Conservation (phyloP, 2,329 filamentous ascomycete genomes). For the Aureobasidium sp. region DNA sequence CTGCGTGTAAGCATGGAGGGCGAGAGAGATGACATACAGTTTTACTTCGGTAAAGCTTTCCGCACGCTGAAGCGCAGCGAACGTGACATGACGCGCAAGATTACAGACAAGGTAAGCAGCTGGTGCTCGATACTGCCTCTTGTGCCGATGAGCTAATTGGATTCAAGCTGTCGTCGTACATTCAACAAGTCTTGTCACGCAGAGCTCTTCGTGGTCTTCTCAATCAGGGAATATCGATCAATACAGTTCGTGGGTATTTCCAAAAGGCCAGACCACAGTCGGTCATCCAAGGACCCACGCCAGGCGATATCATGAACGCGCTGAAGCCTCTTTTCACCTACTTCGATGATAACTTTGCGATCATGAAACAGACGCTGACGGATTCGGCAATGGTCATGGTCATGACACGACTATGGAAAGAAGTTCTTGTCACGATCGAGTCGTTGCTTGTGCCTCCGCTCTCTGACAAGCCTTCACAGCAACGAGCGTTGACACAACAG, state of each 20-base stretch:
- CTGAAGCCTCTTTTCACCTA: slow-evolving; percentile 83
- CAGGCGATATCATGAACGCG: slow-evolving; percentile 70
- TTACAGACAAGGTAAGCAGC: slow-evolving; percentile 81
- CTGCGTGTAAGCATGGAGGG: slow-evolving; percentile 97
- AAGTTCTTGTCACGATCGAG: slow-evolving; percentile 88
- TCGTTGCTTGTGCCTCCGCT: slow-evolving; percentile 83
- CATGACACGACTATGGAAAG: slow-evolving; percentile 97
- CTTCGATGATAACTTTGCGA: slow-evolving; percentile 97
- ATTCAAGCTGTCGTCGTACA: slow-evolving; percentile 74
- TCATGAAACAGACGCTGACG: slow-evolving; percentile 95
- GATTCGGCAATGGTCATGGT: slow-evolving; percentile 96
- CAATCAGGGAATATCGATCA: slow-evolving; percentile 64
- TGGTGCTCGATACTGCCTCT: neutral
- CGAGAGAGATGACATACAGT: slow-evolving; percentile 95
- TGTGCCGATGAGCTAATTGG: slow-evolving; percentile 29
- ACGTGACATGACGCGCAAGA: slow-evolving; percentile 94
- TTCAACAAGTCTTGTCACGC: slow-evolving; percentile 78
- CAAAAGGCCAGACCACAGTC: slow-evolving; percentile 45
- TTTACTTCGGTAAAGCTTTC: slow-evolving; percentile 97
- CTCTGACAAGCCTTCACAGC: slow-evolving; percentile 85
- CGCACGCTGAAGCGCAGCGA: slow-evolving; percentile 90
- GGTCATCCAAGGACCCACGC: slow-evolving; percentile 42
- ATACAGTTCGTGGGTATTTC: slow-evolving; percentile 57
- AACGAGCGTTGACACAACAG: slow-evolving; percentile 74
- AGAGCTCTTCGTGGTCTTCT: slow-evolving; percentile 71